Base-by-base conservation (phyloP, 495 filamentous ascomycete species). In the Elasticomyces elasticus region DNA sequence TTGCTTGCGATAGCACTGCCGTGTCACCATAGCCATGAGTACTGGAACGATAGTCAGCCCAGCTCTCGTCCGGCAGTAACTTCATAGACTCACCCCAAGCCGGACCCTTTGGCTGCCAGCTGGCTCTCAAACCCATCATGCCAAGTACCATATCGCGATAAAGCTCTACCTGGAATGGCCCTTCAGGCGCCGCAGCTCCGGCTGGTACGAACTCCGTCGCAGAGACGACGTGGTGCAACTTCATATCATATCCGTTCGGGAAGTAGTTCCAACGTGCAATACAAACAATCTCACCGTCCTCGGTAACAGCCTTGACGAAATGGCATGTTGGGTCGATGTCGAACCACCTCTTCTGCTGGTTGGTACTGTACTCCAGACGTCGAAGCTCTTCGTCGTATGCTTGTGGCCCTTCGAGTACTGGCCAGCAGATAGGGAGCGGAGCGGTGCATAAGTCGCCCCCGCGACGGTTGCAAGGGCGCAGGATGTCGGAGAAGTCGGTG, bases 1-100 rank as follows among this genome's bases (percentile, higher is more conserved):
- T 22, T 51, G 31, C 12, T 19, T 19, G 13, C 35, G 49, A 10
- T 31, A 37, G 22, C 47, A 51, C 35, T 40, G 19, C 15, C 49
- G 49, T 1, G 30, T 41, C 20, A 51, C 49, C 49, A 51, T 51
- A 6, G 49, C 27, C 49, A 51, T 41, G 12, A 51, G 28, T 15
- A 41, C 49, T 41, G 20, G 30, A 15, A 15, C 7, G 10, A 23
- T 22, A 15, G n/a, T 49, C 19, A 49, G 46, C 26, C 30, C 46
- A n/a, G n/a, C n/a, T n/a, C 13, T 15, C 44, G 44, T 23, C 2
- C 43, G 25, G 15, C 30, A 15, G 30, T 33, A n/a, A n/a, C 30
- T 33, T 7, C 7, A 33, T 7, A 15, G 30, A 33, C 43, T 25
- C 5, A 46, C 43, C 43, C 43, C 43, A 46, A 46, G 6, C 22